phyloP scores from a whole-genome alignment of 345 rosid genomes.

The Eucalyptus polyanthemos region DNA sequence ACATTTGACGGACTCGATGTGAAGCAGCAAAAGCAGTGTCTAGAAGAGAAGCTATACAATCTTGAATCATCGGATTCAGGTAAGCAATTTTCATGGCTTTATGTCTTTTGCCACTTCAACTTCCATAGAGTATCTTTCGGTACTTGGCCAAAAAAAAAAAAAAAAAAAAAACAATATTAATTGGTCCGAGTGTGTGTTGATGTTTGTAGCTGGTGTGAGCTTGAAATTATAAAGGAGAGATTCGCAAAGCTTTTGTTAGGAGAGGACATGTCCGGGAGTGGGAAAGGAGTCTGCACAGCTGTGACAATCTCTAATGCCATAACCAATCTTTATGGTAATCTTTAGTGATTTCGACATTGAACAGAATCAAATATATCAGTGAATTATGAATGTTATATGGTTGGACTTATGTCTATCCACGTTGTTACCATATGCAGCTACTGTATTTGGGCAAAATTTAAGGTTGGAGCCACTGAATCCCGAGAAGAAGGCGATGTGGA shows the following conservation, averaged over 20 bases:
- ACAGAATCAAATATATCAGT: background rate
- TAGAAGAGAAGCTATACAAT: constrained; percentile 3
- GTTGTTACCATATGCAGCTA: constrained; percentile 33
- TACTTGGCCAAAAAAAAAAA: background rate
- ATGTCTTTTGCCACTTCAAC: background rate
- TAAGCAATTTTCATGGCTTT: background rate
- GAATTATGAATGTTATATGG: background rate
- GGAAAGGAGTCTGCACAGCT: constrained; percentile 91
- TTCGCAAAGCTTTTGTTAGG: constrained; percentile 86
- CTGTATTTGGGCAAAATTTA: constrained; percentile 81
- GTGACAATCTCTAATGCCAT: constrained; percentile 81
- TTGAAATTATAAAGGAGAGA: constrained; percentile 82
- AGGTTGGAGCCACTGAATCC: constrained; percentile 69
- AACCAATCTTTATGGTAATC: constrained; percentile 84
- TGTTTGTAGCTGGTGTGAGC: constrained; percentile 12
- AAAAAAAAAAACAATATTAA: background rate
- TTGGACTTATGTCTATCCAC: background rate
- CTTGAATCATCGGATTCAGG: constrained; percentile 50
- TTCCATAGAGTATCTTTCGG: background rate
- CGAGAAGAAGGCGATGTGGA: constrained; percentile 82
- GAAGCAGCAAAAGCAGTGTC: constrained; percentile 12
- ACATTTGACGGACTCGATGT: constrained; percentile 4
- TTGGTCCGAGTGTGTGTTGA: background rate
- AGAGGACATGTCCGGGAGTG: constrained; percentile 97
- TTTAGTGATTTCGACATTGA: background rate